A percentile compares a stretch with the other conserved stretches of the same genome.
These are phyloP conservation scores for Silybum marianum DNA, from an alignment of 129 eudicot genomes.

Conservation along the genomic window DNA sequence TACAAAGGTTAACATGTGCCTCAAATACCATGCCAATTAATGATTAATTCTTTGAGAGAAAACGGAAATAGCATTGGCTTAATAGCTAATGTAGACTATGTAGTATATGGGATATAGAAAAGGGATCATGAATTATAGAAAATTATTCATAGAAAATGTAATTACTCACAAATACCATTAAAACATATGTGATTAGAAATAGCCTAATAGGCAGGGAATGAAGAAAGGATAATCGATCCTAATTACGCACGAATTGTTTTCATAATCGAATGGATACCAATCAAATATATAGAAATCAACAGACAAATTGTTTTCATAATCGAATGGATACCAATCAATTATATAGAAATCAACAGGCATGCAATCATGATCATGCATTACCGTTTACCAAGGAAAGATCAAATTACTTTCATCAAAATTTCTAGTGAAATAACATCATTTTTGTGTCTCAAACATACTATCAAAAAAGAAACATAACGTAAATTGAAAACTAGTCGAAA, in stretches of 20 bases:
- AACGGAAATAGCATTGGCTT: no score
- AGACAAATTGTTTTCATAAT: not conserved
- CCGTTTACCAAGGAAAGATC: not conserved
- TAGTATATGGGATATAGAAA: not conserved
- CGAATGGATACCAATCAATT: not conserved
- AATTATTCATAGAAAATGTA: not conserved
- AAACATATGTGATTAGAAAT: no score
- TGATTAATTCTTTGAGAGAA: not conserved
- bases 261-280: not conserved
- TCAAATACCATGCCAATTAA: not conserved
- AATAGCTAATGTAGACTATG: no score
- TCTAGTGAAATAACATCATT: not conserved
- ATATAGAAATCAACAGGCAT: not conserved
- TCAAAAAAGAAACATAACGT: not conserved
- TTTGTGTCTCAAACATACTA: constrained; percentile 16
- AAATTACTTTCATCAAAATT: constrained; percentile 9
- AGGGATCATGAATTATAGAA: not conserved
- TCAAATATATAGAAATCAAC: not conserved
- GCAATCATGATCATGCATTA: not conserved
- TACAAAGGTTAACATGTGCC: not conserved
- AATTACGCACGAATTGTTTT: not conserved
- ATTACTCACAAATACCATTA: not conserved
- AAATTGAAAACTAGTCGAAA: not conserved
- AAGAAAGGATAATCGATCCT: not conserved
- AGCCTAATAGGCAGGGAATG: not conserved